Percentiles rank a stretch among this genome's conserved stretches.
These are phyloP conservation scores for Clonostachys rosea DNA, from an alignment of 2,329 filamentous ascomycete species.

Conservation along the genomic window DNA sequence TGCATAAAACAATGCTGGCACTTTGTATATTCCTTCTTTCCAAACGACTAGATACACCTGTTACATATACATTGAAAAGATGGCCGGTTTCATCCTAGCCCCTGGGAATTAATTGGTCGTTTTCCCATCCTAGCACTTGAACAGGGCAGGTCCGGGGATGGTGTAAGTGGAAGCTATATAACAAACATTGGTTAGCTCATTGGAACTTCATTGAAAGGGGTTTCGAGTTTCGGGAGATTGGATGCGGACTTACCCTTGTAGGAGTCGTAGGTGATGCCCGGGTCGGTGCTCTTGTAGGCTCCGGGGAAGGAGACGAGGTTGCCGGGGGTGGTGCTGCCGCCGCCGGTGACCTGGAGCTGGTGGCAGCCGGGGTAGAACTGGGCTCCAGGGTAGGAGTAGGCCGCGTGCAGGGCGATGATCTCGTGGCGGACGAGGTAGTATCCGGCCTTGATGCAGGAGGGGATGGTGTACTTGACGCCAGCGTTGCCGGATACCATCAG, in stretches of 20 bases:
- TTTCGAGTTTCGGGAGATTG: neutral
- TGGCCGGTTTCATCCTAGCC: too few species aligned
- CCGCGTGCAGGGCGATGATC: constrained; percentile 48
- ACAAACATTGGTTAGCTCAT: neutral
- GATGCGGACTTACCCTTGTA: constrained; percentile 32
- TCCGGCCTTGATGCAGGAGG: constrained; percentile 42
- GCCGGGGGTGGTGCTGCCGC: constrained; percentile 33
- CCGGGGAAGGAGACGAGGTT: constrained; percentile 46
- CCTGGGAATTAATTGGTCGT: too few species aligned
- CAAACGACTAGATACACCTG: too few species aligned
- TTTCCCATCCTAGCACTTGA: constrained; percentile 30
- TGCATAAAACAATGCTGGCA: too few species aligned
- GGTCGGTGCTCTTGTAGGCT: constrained; percentile 41
- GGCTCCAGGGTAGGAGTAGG: constrained; percentile 42
- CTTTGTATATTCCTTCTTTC: too few species aligned
- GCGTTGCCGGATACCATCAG: constrained; percentile 35
- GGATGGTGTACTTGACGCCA: constrained; percentile 47
- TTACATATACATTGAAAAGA: too few species aligned
- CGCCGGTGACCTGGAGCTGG: constrained; percentile 48
- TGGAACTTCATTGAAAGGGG: neutral
- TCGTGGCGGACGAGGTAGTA: constrained; percentile 57
- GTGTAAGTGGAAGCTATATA: constrained; percentile 29
- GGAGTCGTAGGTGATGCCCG: constrained; percentile 47
- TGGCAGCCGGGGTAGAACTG: constrained; percentile 56
- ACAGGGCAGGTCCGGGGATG: constrained; percentile 41